Evolutionary conservation across 192 early-diverging fungal species (phyloP).

Genomic region (Dissophora ornata): DNA sequence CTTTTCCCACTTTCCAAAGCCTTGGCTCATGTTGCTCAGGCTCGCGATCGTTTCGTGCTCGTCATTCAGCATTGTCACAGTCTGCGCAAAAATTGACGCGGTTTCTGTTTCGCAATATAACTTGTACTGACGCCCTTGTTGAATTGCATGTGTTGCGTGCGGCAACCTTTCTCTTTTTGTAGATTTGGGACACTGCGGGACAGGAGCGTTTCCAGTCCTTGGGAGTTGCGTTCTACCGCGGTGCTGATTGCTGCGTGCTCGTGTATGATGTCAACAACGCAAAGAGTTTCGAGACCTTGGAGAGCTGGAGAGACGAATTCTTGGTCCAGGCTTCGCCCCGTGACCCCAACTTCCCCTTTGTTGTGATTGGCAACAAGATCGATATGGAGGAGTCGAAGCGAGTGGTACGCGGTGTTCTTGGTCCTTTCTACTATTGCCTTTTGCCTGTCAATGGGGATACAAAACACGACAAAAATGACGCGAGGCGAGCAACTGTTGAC

Average conservation of each 20-base stretch:
- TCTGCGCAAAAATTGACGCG: too few species aligned
- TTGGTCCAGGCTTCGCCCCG: slow-evolving; percentile 93
- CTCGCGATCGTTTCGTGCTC: too few species aligned
- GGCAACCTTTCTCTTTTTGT: slow-evolving; percentile 8
- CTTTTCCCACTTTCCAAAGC: background rate
- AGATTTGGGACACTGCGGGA: slow-evolving; percentile 99
- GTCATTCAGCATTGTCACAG: too few species aligned
- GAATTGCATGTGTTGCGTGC: too few species aligned
- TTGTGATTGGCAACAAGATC: slow-evolving; percentile 99
- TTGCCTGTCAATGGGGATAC: too few species aligned
- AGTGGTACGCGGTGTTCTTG: slow-evolving; percentile 67
- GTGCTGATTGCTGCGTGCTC: slow-evolving; percentile 98
- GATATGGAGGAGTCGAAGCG: slow-evolving; percentile 95
- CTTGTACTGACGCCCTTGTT: too few species aligned
- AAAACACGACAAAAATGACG: too few species aligned
- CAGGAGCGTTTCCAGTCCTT: slow-evolving; percentile 99
- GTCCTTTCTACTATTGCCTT: background rate
- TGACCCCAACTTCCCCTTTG: slow-evolving; percentile 98
- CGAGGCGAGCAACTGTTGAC: too few species aligned
- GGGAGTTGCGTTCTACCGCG: slow-evolving; percentile 98
- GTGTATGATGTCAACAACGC: slow-evolving; percentile 96
- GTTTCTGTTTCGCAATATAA: too few species aligned
- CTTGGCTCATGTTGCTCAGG: too few species aligned
- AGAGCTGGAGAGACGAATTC: slow-evolving; percentile 99
- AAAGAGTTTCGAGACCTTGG: slow-evolving; percentile 95